Conservation (phyloP, 1,139 yeast species). For the Meyerozyma athensensis region DNA sequence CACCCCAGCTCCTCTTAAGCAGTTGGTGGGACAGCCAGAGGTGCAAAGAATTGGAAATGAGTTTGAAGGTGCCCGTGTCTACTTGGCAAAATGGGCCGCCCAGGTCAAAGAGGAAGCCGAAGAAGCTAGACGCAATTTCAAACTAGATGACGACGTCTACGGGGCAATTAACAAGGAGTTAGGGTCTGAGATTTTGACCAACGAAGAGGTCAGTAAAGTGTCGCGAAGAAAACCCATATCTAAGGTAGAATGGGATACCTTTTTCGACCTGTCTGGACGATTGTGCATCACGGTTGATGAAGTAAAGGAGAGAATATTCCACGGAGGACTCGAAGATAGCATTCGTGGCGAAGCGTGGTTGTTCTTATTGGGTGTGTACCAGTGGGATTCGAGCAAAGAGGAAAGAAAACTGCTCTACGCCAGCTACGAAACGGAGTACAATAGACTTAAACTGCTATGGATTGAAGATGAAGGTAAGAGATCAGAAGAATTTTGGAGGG, state of each 20-base stretch:
- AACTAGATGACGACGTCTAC: conserved; percentile 58
- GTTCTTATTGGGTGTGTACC: conserved; percentile 74
- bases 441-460: conserved; percentile 65
- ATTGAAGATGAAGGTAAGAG: conserved; percentile 53
- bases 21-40: conserved; percentile 69
- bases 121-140: conserved; percentile 54
- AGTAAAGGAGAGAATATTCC: conserved; percentile 77
- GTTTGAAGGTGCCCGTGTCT: conserved; percentile 86
- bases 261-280: conserved; percentile 77
- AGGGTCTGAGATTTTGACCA: conserved; percentile 58
- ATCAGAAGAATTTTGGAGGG: conserved; percentile 74
- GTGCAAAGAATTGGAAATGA: conserved; percentile 80
- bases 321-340: conserved; percentile 69
- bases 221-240: conserved; percentile 65
- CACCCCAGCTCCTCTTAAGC: conserved; percentile 61
- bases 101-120: conserved; percentile 93
- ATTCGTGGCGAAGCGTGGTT: conserved; percentile 80
- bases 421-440: conserved; percentile 61
- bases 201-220: conserved; percentile 53
- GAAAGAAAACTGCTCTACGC: conserved; percentile 60
- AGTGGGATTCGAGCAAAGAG: conserved; percentile 77
- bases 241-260: conserved; percentile 75
- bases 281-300: conserved; percentile 68
- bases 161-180: conserved; percentile 62
- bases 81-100: conserved; percentile 95